A percentile compares a stretch with the other conserved stretches of the same genome.
phyloP scores from a whole-genome alignment of 108 stramenopile genomes.

The Nannochloropsis salina region DNA sequence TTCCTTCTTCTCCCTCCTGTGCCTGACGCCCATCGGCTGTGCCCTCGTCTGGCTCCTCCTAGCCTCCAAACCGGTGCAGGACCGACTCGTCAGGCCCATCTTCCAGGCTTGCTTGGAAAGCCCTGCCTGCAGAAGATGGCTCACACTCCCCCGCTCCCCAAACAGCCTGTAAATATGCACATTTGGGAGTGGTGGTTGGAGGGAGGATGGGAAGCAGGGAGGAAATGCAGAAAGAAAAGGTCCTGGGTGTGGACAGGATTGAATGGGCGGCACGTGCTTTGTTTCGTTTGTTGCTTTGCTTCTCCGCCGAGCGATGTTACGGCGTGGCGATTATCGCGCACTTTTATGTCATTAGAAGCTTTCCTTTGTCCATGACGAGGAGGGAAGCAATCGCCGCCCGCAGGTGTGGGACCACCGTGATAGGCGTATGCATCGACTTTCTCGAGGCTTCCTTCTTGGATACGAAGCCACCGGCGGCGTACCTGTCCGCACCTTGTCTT shows the following conservation, averaged over 20 bases:
- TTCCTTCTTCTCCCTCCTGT: constrained; percentile 7
- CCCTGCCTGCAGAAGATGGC: background rate
- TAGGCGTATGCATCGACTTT: no score
- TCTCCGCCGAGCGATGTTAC: no score
- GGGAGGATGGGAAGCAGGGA: background rate
- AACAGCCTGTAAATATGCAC: background rate
- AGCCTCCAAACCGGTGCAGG: background rate
- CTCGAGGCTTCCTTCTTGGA: no score
- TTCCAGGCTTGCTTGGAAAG: background rate
- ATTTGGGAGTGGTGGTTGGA: background rate
- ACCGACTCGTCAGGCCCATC: background rate
- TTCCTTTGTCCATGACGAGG: no score
- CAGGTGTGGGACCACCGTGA: background rate
- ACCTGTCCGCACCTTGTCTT: no score
- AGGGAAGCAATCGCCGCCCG: background rate
- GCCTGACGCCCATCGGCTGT: background rate
- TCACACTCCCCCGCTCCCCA: background rate
- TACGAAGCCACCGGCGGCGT: no score
- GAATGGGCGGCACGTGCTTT: background rate
- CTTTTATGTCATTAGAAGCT: no score
- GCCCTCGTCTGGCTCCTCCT: background rate
- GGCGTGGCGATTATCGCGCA: no score
- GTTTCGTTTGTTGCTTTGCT: no score
- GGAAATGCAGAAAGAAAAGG: background rate
- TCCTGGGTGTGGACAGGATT: background rate